A percentile compares a stretch with the other conserved stretches of the same genome.
Evolutionary conservation across 2,329 filamentous ascomycete genomes (phyloP).

Genomic region (Aspergillus aculeatinus): DNA sequence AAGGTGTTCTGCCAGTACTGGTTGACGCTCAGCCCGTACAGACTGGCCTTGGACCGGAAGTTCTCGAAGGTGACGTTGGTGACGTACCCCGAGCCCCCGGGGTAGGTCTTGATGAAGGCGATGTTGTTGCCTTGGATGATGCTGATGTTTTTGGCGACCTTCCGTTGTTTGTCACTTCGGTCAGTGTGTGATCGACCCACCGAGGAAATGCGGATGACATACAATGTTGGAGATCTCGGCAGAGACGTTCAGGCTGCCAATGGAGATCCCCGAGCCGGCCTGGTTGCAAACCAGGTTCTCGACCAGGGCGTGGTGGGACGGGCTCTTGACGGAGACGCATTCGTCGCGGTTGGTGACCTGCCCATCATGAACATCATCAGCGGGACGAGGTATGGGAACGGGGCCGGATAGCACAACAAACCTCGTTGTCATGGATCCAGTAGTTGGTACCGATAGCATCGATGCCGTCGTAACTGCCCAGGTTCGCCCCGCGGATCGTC

Average conservation of each 20-base stretch:
- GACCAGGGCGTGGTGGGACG: conserved; percentile 36
- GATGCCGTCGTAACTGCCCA: conserved; percentile 41
- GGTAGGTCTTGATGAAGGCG: conserved; percentile 42
- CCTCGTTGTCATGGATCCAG: conserved; percentile 39
- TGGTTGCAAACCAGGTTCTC: conserved; percentile 41
- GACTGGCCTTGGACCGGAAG: conserved; percentile 26
- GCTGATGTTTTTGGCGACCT: conserved; percentile 37
- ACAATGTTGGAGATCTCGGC: conserved; percentile 28
- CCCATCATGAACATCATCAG: not conserved
- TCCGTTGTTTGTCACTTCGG: not conserved
- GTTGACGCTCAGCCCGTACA: conserved; percentile 26
- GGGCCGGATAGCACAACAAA: not conserved
- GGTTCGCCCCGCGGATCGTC: conserved; percentile 37
- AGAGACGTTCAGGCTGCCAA: conserved; percentile 36
- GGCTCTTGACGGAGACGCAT: conserved; percentile 41
- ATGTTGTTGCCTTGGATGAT: conserved; percentile 42
- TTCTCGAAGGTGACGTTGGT: conserved; percentile 36
- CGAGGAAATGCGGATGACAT: not conserved
- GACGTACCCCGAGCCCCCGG: conserved; percentile 40
- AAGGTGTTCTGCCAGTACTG: conserved; percentile 30
- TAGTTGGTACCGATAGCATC: conserved; percentile 40
- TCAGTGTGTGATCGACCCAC: not conserved
- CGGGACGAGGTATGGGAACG: too few species aligned
- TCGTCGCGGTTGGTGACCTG: conserved; percentile 41
- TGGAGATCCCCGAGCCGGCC: conserved; percentile 38